Base-by-base conservation (phyloP, 306 rosid genomes). In the Calophaca sinica region DNA sequence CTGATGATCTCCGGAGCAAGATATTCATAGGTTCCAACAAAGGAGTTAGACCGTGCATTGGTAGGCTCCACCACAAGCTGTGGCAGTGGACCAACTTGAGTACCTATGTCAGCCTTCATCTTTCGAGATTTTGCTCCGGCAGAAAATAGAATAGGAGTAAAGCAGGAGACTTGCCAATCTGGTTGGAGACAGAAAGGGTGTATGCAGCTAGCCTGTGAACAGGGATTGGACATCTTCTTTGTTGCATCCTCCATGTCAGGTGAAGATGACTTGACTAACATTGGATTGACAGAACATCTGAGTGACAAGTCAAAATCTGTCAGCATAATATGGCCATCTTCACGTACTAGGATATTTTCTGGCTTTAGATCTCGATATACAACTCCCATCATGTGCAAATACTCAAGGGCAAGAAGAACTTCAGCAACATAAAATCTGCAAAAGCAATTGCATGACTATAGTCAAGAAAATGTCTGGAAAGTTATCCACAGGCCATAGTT, bases 241-340 rank as follows among this genome's bases (percentile, higher is more conserved):
- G 87, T 62, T 5, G 86, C 72, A 70, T 87, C 93, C 52, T 68
- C 67, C 1, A 20, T 20, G 26, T 80, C 84, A 0, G 93, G 96
- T 7, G 91, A 88, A 14, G 96, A 83, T 51, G 96, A 86, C 80
- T 89, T 91, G 50, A 92, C 86, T 38, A 96, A 68, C 83, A 73
- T 87, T 33, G 97, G 83, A 74, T 83, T 92, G 84, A 88, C 98
- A 49, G 92, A 84, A 64, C 99, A 92, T 83, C 96, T 87, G 50
- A 96, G 89, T 42, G 99, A 96, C 77, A 92, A 80, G 68, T 96
- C 99, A 63, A 96, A 96, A 78, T 90, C 99, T 59, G 98, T 90
- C 84, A 96, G 88, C 99, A 96, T 92, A 45, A 96, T 89, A 76
- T 96, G 98, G n/a, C 99, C 99, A 80, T 96, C 99, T 84, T 96